Conservation (phyloP, 176 grass and related monocot species). For the Areca catechu region DNA sequence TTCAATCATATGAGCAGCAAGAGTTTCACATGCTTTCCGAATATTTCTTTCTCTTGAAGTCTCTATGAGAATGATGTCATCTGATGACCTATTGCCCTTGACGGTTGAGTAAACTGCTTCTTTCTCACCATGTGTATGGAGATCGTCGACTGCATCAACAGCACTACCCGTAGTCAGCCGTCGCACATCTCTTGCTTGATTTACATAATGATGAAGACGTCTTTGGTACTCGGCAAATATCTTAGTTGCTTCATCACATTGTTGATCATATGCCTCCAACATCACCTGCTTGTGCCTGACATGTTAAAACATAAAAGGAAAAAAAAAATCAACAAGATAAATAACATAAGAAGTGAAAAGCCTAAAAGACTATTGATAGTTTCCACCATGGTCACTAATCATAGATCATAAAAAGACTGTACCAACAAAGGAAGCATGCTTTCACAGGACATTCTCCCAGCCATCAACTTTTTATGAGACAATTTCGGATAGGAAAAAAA, state of each 20-base stretch:
- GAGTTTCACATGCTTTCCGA: slow-evolving; percentile 75
- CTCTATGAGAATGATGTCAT: slow-evolving; percentile 64
- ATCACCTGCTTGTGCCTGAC: slow-evolving; percentile 88
- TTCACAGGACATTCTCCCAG: no score
- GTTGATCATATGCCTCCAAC: slow-evolving; percentile 86
- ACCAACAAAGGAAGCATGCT: no score
- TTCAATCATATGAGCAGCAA: slow-evolving; percentile 70
- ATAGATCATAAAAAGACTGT: no score
- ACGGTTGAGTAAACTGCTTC: slow-evolving; percentile 65
- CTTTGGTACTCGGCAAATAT: slow-evolving; percentile 95
- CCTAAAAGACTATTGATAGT: background rate
- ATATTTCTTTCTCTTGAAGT: slow-evolving; percentile 65
- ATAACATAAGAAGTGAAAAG: background rate
- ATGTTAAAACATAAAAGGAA: slow-evolving; percentile 13
- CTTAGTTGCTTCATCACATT: slow-evolving; percentile 87
- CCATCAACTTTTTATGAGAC: no score
- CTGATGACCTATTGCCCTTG: slow-evolving; percentile 57
- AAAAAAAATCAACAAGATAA: slow-evolving; percentile 7
- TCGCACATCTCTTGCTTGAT: slow-evolving; percentile 87
- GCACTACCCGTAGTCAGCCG: slow-evolving; percentile 49
- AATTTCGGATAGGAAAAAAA: no score
- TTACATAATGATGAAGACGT: slow-evolving; percentile 75
- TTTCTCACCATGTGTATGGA: slow-evolving; percentile 47
- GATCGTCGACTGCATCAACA: slow-evolving; percentile 41
- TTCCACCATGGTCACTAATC: no score